These are phyloP conservation scores for Escovopsis sp. DNA, from an alignment of 2,329 filamentous ascomycete species.

Conservation along the genomic window DNA sequence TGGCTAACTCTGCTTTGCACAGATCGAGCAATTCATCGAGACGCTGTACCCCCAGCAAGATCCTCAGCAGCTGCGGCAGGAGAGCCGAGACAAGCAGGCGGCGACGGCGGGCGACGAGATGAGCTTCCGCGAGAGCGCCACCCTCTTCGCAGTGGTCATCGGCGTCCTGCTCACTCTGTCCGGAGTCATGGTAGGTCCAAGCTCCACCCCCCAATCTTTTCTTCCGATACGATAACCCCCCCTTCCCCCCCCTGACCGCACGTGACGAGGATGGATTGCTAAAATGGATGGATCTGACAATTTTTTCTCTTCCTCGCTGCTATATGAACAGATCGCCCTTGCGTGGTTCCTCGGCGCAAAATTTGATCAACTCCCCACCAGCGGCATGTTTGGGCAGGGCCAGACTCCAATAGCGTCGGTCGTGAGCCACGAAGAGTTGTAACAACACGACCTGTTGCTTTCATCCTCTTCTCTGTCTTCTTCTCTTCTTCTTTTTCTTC, in stretches of 20 bases:
- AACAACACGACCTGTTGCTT: conserved; percentile 8
- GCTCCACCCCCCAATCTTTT: not conserved
- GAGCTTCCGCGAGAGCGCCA: conserved; percentile 44
- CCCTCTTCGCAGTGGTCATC: conserved; percentile 53
- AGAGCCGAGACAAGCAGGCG: conserved; percentile 24
- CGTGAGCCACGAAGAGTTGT: conserved; percentile 23
- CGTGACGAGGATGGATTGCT: too few species aligned
- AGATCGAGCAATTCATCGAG: conserved; percentile 95
- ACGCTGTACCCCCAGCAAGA: conserved; percentile 78
- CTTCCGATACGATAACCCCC: not conserved
- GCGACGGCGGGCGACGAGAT: conserved; percentile 25
- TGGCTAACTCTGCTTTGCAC: conserved; percentile 21
- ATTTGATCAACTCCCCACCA: conserved; percentile 41
- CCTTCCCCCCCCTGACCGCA: too few species aligned
- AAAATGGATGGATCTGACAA: conserved; percentile 1
- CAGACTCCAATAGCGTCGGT: conserved; percentile 11
- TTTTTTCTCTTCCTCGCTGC: not conserved
- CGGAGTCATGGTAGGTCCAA: conserved; percentile 58
- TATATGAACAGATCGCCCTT: conserved; percentile 46
- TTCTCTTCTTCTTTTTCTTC: too few species aligned
- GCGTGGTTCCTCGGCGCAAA: conserved; percentile 72
- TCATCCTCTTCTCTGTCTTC: conserved; percentile 1
- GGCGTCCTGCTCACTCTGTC: conserved; percentile 58
- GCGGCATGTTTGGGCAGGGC: conserved; percentile 3
- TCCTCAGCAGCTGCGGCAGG: conserved; percentile 39